These are phyloP conservation scores for Globisporangium cederbergense DNA, from an alignment of 352 stramenopile species.

Conservation along the genomic window DNA sequence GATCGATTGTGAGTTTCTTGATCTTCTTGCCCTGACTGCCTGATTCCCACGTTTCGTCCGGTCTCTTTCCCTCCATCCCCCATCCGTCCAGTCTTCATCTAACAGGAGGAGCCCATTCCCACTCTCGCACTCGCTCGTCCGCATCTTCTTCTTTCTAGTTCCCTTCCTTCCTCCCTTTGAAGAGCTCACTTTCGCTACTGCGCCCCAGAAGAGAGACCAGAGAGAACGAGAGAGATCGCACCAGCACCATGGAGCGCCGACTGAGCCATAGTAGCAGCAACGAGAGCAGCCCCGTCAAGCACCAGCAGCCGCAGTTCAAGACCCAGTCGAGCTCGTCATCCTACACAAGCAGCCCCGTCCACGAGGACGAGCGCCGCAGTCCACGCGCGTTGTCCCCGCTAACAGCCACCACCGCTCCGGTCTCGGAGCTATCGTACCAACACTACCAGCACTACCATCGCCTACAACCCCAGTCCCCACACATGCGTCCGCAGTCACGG, in stretches of 20 bases:
- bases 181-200: slow-evolving; percentile 12
- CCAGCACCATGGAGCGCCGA: slow-evolving; percentile 1
- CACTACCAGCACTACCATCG: slow-evolving; percentile 13
- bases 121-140: slow-evolving; percentile 10
- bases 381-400: background rate
- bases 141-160: background rate
- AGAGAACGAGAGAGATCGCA: background rate
- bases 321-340: background rate
- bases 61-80: slow-evolving; percentile 10
- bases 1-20: background rate
- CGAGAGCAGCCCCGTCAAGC: slow-evolving; percentile 1
- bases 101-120: slow-evolving; percentile 12
- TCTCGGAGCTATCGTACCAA: background rate
- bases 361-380: slow-evolving; percentile 2
- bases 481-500: background rate
- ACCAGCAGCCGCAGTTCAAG: slow-evolving; percentile 1
- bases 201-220: background rate
- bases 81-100: slow-evolving; percentile 14
- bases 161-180: background rate
- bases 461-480: background rate
- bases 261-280: background rate
- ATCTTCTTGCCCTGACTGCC: background rate
- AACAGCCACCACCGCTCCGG: background rate
- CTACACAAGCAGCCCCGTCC: background rate
- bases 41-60: slow-evolving; percentile 3